Percentiles rank a stretch among this genome's conserved stretches.
phyloP scores from a whole-genome alignment of 176 grass and related monocot species.

The Canna indica region DNA sequence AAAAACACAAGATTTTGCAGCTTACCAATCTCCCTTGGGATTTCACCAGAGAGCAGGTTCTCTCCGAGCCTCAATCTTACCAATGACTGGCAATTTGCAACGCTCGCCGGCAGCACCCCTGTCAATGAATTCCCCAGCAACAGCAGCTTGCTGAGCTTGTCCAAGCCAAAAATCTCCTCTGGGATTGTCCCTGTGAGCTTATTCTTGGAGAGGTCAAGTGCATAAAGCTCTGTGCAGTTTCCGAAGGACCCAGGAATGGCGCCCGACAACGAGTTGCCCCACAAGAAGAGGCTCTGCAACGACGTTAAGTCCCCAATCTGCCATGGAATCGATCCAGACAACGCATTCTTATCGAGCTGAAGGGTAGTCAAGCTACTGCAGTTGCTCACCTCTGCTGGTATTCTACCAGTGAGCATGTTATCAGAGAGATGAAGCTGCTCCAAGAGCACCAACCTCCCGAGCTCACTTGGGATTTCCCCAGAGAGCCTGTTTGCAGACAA shows the following conservation, averaged over 20 bases:
- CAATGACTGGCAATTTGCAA: conserved; percentile 62
- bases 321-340: conserved; percentile 25
- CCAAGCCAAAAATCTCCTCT: conserved; percentile 42
- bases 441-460: conserved; percentile 40
- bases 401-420: neutral
- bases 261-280: conserved; percentile 28
- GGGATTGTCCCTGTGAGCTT: conserved; percentile 27
- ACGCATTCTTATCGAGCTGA: conserved; percentile 12
- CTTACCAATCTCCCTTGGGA: conserved; percentile 39
- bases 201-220: conserved; percentile 3
- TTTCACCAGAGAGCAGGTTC: conserved; percentile 66
- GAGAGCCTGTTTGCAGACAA: conserved; percentile 28
- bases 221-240: conserved; percentile 21
- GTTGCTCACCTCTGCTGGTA: conserved; percentile 31
- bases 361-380: conserved; percentile 28
- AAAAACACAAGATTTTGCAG: conserved; percentile 21
- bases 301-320: conserved; percentile 23
- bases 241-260: conserved; percentile 20
- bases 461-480: conserved; percentile 20
- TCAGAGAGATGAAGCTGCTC: conserved; percentile 69
- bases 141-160: conserved; percentile 91
- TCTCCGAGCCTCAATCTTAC: conserved; percentile 77
- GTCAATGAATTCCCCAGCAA: conserved; percentile 71
- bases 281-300: conserved; percentile 12
- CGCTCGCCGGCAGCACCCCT: conserved; percentile 38